Conservation (phyloP, 2,329 filamentous ascomycete species). For the Cercospora zeina region DNA sequence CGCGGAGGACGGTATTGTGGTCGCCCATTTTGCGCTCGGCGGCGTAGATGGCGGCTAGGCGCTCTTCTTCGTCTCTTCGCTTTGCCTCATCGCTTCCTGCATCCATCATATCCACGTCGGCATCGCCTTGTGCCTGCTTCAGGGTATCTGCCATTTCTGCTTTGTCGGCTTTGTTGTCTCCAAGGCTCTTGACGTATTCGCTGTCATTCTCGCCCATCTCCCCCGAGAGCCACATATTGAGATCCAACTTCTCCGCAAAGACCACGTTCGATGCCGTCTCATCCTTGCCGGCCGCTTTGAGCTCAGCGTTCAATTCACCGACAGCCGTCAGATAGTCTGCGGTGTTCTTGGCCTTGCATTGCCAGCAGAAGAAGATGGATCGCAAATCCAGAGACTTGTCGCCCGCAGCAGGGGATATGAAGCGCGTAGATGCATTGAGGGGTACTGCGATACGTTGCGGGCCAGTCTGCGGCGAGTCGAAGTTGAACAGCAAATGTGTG, state of each 20-base stretch:
- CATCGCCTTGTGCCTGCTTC: conserved; percentile 42
- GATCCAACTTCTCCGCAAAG: conserved; percentile 86
- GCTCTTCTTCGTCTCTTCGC: conserved; percentile 72
- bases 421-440: conserved; percentile 70
- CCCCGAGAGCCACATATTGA: conserved; percentile 91
- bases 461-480: conserved; percentile 32
- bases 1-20: conserved; percentile 81
- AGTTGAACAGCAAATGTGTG: conserved; percentile 58
- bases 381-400: conserved; percentile 64
- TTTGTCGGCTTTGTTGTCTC: conserved; percentile 59
- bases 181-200: conserved; percentile 86
- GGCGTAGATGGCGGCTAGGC: conserved; percentile 84
- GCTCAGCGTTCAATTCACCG: conserved; percentile 74
- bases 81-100: conserved; percentile 43
- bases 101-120: conserved; percentile 45
- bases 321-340: conserved; percentile 88
- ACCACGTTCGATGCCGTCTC: conserved; percentile 81
- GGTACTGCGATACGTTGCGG: conserved; percentile 56
- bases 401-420: conserved; percentile 64
- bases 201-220: conserved; percentile 77
- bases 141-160: conserved; percentile 55
- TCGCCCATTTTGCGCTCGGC: conserved; percentile 90
- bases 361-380: conserved; percentile 94
- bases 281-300: conserved; percentile 55
- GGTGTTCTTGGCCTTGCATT: conserved; percentile 85